These are phyloP conservation scores for Cercis canadensis DNA, from an alignment of 306 rosid species.

Conservation along the genomic window DNA sequence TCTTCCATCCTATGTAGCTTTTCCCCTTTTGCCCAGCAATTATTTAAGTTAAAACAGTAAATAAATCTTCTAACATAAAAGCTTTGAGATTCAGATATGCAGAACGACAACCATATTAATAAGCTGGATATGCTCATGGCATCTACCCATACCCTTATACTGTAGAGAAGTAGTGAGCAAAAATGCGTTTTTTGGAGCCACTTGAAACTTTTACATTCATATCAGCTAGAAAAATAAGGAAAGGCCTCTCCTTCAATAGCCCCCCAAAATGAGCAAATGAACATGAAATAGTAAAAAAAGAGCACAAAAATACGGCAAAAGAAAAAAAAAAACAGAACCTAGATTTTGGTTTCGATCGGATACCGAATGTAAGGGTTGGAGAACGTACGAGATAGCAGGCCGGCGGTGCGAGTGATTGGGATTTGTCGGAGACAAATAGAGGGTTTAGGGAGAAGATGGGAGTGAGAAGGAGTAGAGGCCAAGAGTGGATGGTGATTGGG, in stretches of 20 bases:
- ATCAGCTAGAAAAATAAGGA: neutral
- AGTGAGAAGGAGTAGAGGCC: neutral
- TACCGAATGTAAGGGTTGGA: conserved; percentile 21
- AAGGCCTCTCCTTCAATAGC: too few species aligned
- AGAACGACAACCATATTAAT: too few species aligned
- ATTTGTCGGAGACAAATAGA: conserved; percentile 18
- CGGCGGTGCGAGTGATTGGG: conserved; percentile 1
- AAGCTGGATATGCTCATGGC: neutral
- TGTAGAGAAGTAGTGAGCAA: neutral
- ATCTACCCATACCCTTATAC: neutral
- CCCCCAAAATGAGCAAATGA: conserved; percentile 1
- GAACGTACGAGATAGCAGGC: conserved; percentile 44
- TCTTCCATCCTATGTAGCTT: too few species aligned
- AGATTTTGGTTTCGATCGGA: conserved; percentile 2
- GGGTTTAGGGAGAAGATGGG: conserved; percentile 15
- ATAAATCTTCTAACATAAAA: too few species aligned
- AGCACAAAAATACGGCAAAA: neutral
- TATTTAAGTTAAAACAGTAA: neutral
- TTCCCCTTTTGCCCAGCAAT: neutral
- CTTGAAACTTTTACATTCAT: too few species aligned
- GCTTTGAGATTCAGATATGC: neutral
- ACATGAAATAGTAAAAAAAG: neutral
- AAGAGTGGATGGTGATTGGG: neutral
- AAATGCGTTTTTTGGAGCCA: too few species aligned
- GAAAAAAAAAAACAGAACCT: conserved; percentile 8